These are phyloP conservation scores for Trypanosoma vivax DNA, from an alignment of 208 protist genomes.

Conservation along the genomic window DNA sequence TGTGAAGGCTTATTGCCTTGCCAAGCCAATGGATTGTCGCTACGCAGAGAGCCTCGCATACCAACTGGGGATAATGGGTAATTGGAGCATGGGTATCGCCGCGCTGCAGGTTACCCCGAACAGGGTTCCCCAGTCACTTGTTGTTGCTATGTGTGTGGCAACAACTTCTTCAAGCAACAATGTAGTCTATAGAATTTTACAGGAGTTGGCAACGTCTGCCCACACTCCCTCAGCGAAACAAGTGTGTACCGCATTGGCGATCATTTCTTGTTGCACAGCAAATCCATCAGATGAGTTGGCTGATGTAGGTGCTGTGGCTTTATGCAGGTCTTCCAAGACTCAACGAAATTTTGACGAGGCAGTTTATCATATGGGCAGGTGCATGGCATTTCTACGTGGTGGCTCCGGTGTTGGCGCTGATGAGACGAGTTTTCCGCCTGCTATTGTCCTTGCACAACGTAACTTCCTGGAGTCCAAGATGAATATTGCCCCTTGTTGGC, in stretches of 20 bases:
- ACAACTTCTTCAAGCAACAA: neutral
- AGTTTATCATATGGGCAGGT: neutral
- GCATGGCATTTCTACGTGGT: neutral
- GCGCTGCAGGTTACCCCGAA: neutral
- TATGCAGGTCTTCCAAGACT: neutral
- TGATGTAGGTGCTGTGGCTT: neutral
- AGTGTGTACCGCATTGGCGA: neutral
- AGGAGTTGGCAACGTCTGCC: neutral
- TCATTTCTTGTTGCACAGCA: conserved; percentile 3
- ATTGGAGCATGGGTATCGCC: neutral
- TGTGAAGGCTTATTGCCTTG: neutral
- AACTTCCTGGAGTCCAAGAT: neutral
- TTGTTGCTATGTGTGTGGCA: neutral
- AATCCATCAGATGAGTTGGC: neutral
- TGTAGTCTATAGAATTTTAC: neutral
- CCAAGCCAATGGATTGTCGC: neutral
- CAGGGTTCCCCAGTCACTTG: conserved; percentile 2
- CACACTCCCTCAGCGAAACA: conserved; percentile 7
- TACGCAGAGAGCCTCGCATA: neutral
- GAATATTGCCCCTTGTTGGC: neutral
- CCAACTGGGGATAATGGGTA: neutral
- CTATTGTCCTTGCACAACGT: neutral
- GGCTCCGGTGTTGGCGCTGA: neutral
- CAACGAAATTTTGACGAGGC: conserved; percentile 10
- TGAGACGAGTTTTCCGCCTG: neutral